Percentiles rank a stretch among this genome's conserved stretches.
phyloP scores from a whole-genome alignment of 2,329 filamentous ascomycete genomes.

The Colletotrichum abscissum region DNA sequence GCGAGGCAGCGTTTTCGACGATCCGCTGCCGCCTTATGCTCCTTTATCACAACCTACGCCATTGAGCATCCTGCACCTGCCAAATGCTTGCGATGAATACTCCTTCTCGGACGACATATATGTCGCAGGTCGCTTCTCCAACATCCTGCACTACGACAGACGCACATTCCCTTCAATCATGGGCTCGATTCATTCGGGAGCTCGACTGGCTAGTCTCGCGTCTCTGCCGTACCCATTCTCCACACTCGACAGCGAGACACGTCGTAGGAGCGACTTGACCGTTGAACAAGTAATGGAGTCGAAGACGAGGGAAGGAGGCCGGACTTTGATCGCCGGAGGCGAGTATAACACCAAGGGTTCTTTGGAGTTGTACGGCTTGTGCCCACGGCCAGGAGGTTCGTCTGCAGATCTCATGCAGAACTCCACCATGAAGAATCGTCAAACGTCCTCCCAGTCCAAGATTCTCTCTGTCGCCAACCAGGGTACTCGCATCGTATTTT shows the following conservation, averaged over 20 bases:
- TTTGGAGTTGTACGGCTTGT: conserved; percentile 84
- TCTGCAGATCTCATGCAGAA: conserved; percentile 46
- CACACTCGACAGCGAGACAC: conserved; percentile 68
- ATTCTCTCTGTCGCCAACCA: conserved; percentile 85
- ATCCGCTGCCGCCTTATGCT: conserved; percentile 70
- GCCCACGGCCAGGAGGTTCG: conserved; percentile 28
- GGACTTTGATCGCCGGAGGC: conserved; percentile 83
- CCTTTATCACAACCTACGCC: conserved; percentile 84
- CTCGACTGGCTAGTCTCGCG: conserved; percentile 78
- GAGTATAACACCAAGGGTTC: conserved; percentile 94
- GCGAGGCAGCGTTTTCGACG: conserved; percentile 58
- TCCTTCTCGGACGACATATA: conserved; percentile 83
- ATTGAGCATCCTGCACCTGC: conserved; percentile 83
- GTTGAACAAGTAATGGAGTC: conserved; percentile 63
- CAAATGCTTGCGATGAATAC: conserved; percentile 61
- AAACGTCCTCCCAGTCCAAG: conserved; percentile 84
- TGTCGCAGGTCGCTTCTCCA: conserved; percentile 89
- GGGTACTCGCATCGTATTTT: conserved; percentile 83
- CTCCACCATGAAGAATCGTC: conserved; percentile 78
- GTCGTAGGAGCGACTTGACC: conserved; percentile 66
- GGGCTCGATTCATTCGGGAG: conserved; percentile 86
- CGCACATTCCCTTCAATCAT: conserved; percentile 83
- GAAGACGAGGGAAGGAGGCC: conserved; percentile 64
- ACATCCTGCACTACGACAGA: conserved; percentile 88
- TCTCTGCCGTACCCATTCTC: conserved; percentile 77